Percentiles rank a stretch among this genome's conserved stretches.
Conservation (phyloP, 1,284 basidiomycete genomes). For the Hymenochaete sp. region DNA sequence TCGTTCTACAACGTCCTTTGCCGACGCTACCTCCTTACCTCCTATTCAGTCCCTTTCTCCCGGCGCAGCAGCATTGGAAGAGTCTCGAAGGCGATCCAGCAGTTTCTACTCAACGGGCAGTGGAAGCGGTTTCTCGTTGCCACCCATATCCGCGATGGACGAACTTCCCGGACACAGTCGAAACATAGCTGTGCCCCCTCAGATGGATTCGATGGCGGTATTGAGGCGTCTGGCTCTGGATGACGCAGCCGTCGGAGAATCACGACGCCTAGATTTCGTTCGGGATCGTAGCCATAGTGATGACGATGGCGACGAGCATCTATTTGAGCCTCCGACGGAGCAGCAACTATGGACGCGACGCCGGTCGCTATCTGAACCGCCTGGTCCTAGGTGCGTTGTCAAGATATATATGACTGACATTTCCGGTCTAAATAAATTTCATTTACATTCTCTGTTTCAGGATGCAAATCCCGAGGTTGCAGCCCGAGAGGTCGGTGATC, state of each 20-base stretch:
- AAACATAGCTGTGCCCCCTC: too few relatives aligned
- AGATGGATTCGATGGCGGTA: conserved; percentile 14
- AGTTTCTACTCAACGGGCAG: conserved; percentile 12
- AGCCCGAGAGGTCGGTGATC: conserved; percentile 4
- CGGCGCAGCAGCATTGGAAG: not conserved
- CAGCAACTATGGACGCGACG: conserved; percentile 17
- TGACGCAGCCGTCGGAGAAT: conserved; percentile 11
- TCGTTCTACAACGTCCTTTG: conserved; percentile 4
- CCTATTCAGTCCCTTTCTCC: too few relatives aligned
- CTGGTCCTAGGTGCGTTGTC: conserved; percentile 14
- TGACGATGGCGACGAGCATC: conserved; percentile 8
- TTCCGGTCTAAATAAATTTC: conserved; percentile 1
- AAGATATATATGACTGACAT: not conserved
- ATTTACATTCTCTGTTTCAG: conserved; percentile 6
- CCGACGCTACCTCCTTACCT: too few relatives aligned
- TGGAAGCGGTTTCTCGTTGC: conserved; percentile 13
- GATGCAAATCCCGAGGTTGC: conserved; percentile 1
- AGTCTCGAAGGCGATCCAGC: conserved; percentile 8
- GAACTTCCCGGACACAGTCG: conserved; percentile 1
- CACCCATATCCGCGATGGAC: conserved; percentile 16
- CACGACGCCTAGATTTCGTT: conserved; percentile 9
- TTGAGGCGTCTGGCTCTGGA: conserved; percentile 15
- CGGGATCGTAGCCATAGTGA: conserved; percentile 14
- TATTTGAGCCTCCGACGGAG: conserved; percentile 10
- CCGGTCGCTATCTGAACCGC: conserved; percentile 17